Evolutionary conservation across 2,329 filamentous ascomycete species (phyloP).

Genomic region (Penicillium sp.): DNA sequence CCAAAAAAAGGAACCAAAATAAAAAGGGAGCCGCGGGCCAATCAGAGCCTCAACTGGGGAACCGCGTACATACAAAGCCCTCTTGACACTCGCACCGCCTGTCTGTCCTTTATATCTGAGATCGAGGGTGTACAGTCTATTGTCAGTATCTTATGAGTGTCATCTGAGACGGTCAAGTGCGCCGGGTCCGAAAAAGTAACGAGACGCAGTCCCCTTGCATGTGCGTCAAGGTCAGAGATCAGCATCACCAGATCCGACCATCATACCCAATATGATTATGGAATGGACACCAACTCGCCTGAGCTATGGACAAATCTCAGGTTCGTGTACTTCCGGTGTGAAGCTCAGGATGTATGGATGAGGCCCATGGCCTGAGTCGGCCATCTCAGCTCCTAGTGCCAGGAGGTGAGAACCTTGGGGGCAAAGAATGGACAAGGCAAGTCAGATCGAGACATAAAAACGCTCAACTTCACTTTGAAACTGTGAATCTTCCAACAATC

Average conservation of each 20-base stretch:
- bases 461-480: neutral
- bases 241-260: neutral
- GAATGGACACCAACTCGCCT: neutral
- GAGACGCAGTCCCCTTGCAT: neutral
- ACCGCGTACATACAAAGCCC: neutral
- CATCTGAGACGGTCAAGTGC: neutral
- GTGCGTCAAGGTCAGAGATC: neutral
- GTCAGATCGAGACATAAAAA: neutral
- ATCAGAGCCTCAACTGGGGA: conserved; percentile 22
- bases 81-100: neutral
- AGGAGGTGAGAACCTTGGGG: conserved; percentile 17
- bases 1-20: conserved; percentile 9
- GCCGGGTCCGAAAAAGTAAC: neutral
- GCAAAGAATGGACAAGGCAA: conserved; percentile 1
- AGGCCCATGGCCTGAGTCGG: neutral
- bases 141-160: neutral
- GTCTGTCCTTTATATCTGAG: neutral
- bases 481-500: neutral
- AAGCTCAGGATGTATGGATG: neutral
- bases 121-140: no score
- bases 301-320: no score
- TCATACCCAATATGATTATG: neutral
- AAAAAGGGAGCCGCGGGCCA: conserved; percentile 24
- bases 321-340: no score
- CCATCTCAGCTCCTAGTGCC: neutral